Evolutionary conservation across 164 flowering plant species (phyloP), one percentile per base, ranked within the genome.

Genomic region (Paratinospora sagittata): DNA sequence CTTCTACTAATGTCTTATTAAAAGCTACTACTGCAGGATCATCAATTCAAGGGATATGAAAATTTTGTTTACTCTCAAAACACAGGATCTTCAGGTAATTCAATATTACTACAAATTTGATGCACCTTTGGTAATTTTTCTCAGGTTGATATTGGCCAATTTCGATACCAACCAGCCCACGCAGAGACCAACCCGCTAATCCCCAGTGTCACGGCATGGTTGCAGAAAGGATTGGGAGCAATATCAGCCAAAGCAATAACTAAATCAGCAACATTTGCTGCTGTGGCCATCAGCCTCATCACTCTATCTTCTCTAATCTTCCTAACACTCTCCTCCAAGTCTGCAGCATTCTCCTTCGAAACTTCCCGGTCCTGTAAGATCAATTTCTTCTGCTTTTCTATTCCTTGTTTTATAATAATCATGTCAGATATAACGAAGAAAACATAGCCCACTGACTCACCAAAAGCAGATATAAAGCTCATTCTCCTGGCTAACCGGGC

Each of bases 121-220:
- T 33, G 17, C 23, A 65, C 41, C 23, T 33, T 34, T 16, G 36
- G 34, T 34, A n/a, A 30, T 6, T 55, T 21, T 47, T 47, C 17
- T 63, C 34, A 30, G 34, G 34, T 70, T 82, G 68, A 85, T 8
- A 88, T 80, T 6, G 98, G 96, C 98, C 98, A 95, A 66, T 95
- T 95, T 69, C 98, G 86, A 69, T 95, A 95, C 98, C 97, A 95
- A 68, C 97, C 98, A 70, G 97, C 91, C 98, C 97, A 95, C 17
- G 98, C 97, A 72, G 98, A 95, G 66, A 95, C 98, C 74, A 95
- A 72, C 4, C 98, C 97, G 72, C 96, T 89, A 66, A 92, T 89
- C 5, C 98, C 97, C 41, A 95, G 85, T 16, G 96, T 82, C 13
- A 95, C 86, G 3, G 91, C 76, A 66, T 90, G 97, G 83, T 86